Percentiles rank a stretch among this genome's conserved stretches.
These are phyloP conservation scores for Biscogniauxia sp. DNA, from an alignment of 2,329 filamentous ascomycete genomes.

Conservation along the genomic window DNA sequence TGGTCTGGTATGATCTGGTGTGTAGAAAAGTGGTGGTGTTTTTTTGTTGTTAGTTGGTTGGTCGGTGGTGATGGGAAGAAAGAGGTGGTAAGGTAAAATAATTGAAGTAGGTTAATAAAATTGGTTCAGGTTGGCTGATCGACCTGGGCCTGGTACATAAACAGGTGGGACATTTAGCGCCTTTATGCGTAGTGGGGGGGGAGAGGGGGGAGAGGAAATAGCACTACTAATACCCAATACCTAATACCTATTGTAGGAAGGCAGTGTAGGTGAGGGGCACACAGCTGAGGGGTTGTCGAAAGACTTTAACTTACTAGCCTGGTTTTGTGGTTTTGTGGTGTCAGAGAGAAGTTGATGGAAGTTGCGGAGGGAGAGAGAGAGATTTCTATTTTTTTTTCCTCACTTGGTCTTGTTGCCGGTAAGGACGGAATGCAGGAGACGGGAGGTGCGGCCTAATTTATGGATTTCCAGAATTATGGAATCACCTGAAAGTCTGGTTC, in stretches of 20 bases:
- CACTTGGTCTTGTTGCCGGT: no score
- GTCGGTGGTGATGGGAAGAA: background rate
- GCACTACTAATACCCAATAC: no score
- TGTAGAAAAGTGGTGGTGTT: background rate
- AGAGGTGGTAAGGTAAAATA: background rate
- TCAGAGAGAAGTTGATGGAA: background rate
- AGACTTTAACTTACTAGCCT: background rate
- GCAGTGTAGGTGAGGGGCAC: background rate
- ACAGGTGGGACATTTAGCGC: conserved; percentile 2
- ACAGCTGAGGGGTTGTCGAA: background rate
- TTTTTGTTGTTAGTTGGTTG: background rate
- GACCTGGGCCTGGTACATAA: background rate
- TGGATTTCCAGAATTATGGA: background rate
- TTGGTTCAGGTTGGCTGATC: background rate
- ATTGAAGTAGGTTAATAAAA: background rate
- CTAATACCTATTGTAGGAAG: background rate
- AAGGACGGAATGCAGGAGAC: background rate
- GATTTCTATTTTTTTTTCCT: no score
- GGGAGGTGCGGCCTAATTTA: background rate
- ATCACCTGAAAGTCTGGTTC: background rate
- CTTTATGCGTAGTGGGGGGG: background rate
- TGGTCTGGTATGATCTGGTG: conserved; percentile 8
- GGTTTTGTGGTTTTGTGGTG: background rate
- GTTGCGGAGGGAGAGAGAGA: no score
- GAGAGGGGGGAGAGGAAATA: no score